Percentiles rank a stretch among this genome's conserved stretches.
Evolutionary conservation across 1,284 basidiomycete genomes (phyloP).

Genomic region (Volvariella volvacea): DNA sequence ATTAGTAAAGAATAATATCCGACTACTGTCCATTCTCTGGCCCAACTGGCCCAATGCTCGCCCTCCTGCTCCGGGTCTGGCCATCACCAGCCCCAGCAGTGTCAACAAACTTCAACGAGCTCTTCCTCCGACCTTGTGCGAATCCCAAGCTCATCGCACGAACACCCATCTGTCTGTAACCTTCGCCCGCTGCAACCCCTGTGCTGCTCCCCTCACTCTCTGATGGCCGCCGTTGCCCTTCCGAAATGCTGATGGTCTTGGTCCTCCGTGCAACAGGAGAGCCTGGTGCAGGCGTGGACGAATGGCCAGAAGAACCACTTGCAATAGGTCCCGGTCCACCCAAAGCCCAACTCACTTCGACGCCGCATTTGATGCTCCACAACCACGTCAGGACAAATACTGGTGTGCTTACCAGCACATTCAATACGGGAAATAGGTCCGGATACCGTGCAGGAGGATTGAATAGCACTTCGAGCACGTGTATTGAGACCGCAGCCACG

Average conservation of each 20-base stretch:
- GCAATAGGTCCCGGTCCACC: constrained; percentile 22
- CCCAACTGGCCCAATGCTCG: too few species aligned
- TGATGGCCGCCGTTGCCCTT: not conserved
- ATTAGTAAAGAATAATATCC: too few species aligned
- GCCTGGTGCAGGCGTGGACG: not conserved
- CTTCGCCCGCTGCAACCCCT: constrained; percentile 5
- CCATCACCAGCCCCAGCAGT: too few species aligned
- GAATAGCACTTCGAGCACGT: constrained; percentile 58
- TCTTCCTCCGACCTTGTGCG: constrained; percentile 8
- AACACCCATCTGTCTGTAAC: constrained; percentile 13
- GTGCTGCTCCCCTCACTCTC: not conserved
- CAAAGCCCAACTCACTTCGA: constrained; percentile 63
- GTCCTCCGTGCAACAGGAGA: not conserved
- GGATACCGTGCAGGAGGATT: constrained; percentile 71
- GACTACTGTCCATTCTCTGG: too few species aligned
- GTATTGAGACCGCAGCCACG: constrained; percentile 45
- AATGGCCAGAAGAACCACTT: too few species aligned
- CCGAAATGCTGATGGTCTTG: constrained; percentile 1
- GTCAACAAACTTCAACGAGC: too few species aligned
- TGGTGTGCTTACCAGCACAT: constrained; percentile 76
- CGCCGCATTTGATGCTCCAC: constrained; percentile 69
- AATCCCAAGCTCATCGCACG: constrained; percentile 15
- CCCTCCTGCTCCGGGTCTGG: too few species aligned
- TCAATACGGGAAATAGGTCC: constrained; percentile 81
- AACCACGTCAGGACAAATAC: constrained; percentile 72